A percentile compares a stretch with the other conserved stretches of the same genome.
phyloP scores from a whole-genome alignment of 2,329 filamentous ascomycete species.

The Aspergillus latus region DNA sequence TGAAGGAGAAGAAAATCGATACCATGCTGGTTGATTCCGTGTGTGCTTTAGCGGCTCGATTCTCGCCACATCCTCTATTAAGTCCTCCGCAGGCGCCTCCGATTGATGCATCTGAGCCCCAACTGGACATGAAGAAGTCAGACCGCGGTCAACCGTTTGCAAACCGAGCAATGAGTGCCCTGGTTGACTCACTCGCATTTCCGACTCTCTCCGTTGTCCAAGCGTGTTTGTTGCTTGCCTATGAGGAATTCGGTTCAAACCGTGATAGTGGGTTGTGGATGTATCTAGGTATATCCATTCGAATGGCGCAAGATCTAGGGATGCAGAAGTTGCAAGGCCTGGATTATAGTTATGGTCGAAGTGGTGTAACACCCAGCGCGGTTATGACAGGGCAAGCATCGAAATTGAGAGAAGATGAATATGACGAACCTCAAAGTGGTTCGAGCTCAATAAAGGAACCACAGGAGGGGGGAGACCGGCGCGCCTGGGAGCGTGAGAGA shows the following conservation, averaged over 20 bases:
- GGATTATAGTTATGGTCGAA: conserved; percentile 54
- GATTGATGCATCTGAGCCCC: conserved; percentile 41
- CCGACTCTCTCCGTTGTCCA: conserved; percentile 82
- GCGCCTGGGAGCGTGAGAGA: conserved; percentile 73
- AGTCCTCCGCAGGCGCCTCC: conserved; percentile 53
- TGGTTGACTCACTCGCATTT: conserved; percentile 78
- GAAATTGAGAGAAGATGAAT: conserved; percentile 46
- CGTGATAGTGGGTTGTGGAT: conserved; percentile 91
- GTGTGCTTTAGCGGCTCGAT: conserved; percentile 77
- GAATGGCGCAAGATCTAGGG: conserved; percentile 77
- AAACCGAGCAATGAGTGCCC: conserved; percentile 76
- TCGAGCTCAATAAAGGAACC: conserved; percentile 27
- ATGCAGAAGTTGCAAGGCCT: conserved; percentile 79
- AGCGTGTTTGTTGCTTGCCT: conserved; percentile 78
- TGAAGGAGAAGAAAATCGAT: conserved; percentile 78
- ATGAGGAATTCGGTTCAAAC: conserved; percentile 84
- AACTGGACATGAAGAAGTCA: conserved; percentile 47
- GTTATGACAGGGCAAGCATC: conserved; percentile 48
- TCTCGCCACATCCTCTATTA: conserved; percentile 63
- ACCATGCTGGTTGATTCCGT: conserved; percentile 84
- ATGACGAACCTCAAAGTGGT: conserved; percentile 43
- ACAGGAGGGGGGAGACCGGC: conserved; percentile 55
- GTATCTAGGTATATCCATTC: conserved; percentile 84
- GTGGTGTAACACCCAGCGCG: conserved; percentile 57
- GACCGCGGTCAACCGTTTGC: conserved; percentile 77